Evolutionary conservation across 2,329 filamentous ascomycete species (phyloP).

Genomic region (Penicillium sp.): DNA sequence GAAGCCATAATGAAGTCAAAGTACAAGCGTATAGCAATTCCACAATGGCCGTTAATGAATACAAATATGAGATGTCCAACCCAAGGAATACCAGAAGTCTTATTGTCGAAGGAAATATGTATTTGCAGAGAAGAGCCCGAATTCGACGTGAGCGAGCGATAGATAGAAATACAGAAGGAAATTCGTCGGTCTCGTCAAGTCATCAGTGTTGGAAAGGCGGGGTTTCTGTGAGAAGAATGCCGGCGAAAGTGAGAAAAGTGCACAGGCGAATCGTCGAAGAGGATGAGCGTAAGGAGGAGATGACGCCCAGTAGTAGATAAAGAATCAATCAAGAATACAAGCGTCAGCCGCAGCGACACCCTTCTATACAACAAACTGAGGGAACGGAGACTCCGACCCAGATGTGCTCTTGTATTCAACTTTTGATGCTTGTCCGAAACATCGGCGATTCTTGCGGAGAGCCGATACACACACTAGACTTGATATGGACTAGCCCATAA

Average conservation of each 20-base stretch:
- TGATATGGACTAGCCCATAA: constrained; percentile 18
- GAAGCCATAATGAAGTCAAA: constrained; percentile 29
- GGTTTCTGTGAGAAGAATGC: constrained; percentile 23
- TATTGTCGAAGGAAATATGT: constrained; percentile 16
- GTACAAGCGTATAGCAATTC: constrained; percentile 17
- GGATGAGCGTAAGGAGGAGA: constrained; percentile 6
- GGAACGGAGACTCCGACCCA: constrained; percentile 22
- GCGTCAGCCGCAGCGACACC: constrained; percentile 12
- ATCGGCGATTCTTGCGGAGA: constrained; percentile 22
- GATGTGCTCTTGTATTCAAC: constrained; percentile 18
- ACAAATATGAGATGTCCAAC: constrained; percentile 18
- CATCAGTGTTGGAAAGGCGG: constrained; percentile 36
- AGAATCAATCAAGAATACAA: neutral
- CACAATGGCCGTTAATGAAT: constrained; percentile 25
- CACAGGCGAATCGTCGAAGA: constrained; percentile 5
- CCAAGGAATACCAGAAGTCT: constrained; percentile 10
- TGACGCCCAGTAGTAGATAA: constrained; percentile 5
- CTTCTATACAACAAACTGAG: constrained; percentile 19
- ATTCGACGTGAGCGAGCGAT: constrained; percentile 23
- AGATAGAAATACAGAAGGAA: constrained; percentile 40
- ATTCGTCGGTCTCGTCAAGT: constrained; percentile 49
- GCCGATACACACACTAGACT: constrained; percentile 21
- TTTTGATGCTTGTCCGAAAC: constrained; percentile 28
- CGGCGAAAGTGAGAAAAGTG: constrained; percentile 20
- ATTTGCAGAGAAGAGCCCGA: constrained; percentile 22